Base-by-base conservation (phyloP, 2,329 filamentous ascomycete genomes). In the Fusarium luffae region DNA sequence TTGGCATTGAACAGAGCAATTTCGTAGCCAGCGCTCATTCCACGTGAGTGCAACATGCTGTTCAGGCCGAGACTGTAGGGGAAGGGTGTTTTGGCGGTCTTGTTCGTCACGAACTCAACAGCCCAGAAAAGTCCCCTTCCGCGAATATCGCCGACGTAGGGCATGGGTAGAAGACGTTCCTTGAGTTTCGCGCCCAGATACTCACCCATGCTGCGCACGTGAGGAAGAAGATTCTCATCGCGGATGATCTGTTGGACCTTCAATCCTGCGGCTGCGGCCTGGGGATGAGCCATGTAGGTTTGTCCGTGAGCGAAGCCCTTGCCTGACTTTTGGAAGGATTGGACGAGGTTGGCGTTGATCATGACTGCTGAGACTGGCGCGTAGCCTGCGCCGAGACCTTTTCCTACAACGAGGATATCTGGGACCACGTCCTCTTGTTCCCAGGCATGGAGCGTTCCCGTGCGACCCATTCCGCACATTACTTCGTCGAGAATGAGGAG, bases 381-480 rank as follows among this genome's bases (percentile, higher is more conserved):
- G 7, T 75, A 75, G 2, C 73, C 73, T 11, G 66, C 73, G 1
- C 86, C 89, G 1, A 93, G 82, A 0, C 87, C 88, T 77, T 93
- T 93, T 0, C 87, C 91, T 12, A 92, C 79, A 0, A 88, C 87
- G 74, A 90, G 86, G 3, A 93, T 84, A 71, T 93, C 90, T 0
- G 90, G 90, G 12, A 75, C 69, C 0, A 84, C 70, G 5, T n/a
- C 82, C 81, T 90, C 85, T 48, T 89, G 84, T 73, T 91, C 83
- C 85, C 87, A 92, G 0, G 88, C 87, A 77, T 92, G 86, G 70
- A 92, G 78, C 8, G 82, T 86, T 0, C 89, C 89, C 0, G 83
- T 85, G 5, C 89, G 84, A 5, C 89, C 89, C 78, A 88, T 87
- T 12, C 90, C 90, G 51, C 86, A 90, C 90, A 93, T 93, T 63